A percentile compares a stretch with the other conserved stretches of the same genome.
phyloP scores from a whole-genome alignment of 148 eudicot species.

The Cornus suecica region DNA sequence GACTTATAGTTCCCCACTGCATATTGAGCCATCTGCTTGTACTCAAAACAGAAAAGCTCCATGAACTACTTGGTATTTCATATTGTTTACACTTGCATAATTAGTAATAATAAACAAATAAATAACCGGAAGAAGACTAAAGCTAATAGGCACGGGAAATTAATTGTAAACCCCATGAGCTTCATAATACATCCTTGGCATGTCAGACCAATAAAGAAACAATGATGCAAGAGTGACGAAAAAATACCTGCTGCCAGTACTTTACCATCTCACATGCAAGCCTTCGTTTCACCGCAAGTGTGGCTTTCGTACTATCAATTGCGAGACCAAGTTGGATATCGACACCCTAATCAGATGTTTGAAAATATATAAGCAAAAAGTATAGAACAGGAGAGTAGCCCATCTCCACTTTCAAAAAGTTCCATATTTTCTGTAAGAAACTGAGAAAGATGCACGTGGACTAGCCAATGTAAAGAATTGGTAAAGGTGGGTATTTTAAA shows the following conservation, averaged over 20 bases:
- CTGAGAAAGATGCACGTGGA: neutral
- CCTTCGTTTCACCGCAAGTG: conserved; percentile 96
- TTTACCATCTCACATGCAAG: conserved; percentile 99
- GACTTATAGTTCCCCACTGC: no score
- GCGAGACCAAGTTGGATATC: conserved; percentile 98
- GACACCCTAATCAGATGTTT: conserved; percentile 34
- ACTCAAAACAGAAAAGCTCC: no score
- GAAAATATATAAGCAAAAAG: conserved; percentile 1
- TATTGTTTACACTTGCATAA: neutral
- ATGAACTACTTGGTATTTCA: neutral
- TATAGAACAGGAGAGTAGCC: neutral
- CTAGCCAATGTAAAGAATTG: neutral
- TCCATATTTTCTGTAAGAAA: neutral
- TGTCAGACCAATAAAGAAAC: neutral
- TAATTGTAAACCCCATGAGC: neutral
- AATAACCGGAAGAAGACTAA: no score
- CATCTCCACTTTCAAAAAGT: neutral
- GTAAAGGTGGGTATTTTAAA: no score
- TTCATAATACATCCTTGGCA: neutral
- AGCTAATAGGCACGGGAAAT: neutral
- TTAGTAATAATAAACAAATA: neutral
- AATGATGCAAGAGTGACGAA: conserved; percentile 5
- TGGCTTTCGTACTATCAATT: conserved; percentile 94
- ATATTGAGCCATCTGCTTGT: no score
- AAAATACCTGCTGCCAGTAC: conserved; percentile 94